Base-by-base conservation (phyloP, 1,284 basidiomycete species). In the Ustilago hordei region DNA sequence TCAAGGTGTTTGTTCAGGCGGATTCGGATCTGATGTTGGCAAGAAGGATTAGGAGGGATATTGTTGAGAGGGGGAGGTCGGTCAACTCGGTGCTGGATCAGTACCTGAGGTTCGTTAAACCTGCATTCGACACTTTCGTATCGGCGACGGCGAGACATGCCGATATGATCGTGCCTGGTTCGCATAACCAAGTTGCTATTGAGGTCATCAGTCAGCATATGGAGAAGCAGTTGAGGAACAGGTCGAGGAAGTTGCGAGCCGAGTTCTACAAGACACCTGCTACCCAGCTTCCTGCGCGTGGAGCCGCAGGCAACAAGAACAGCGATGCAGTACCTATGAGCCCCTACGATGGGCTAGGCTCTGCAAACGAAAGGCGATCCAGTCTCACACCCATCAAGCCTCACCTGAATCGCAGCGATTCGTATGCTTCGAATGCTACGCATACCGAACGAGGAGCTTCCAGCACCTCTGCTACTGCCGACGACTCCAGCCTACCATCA, bases 1-100 rank as follows among this genome's bases (percentile, higher is more conserved):
- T 99, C 45, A 98, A 98, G 89, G 93, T 87, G 17, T 87, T 72
- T 56, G 85, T 85, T 78, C 89, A 87, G 63, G 95, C 94, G 62
- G 96, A 98, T 85, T 93, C 95, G 3, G 96, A 99, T 86, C 88
- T 98, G 13, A 99, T 99, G 96, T 91, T 99, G 50, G 95, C 96
- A 3, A 90, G 96, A 57, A 91, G 96, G 39, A 93, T 99, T 69
- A 89, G 91, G 75, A 89, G 96, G 64, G 96, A 99, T 82, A 91
- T 93, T 8, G 90, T 91, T 76, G 95, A 99, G 85, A 90, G 96
- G 47, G 94, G 93, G 0, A 88, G 96, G 67, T 91, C 90, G 69
- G 92, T 98, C 0, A 90, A 91, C 0, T 95, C 95, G 3, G 91
- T 98, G 58, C 89, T 99, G 15, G 92, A 95, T 80, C 96, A 98